Base-by-base conservation (phyloP, 306 rosid genomes). In the Rosa persica region DNA sequence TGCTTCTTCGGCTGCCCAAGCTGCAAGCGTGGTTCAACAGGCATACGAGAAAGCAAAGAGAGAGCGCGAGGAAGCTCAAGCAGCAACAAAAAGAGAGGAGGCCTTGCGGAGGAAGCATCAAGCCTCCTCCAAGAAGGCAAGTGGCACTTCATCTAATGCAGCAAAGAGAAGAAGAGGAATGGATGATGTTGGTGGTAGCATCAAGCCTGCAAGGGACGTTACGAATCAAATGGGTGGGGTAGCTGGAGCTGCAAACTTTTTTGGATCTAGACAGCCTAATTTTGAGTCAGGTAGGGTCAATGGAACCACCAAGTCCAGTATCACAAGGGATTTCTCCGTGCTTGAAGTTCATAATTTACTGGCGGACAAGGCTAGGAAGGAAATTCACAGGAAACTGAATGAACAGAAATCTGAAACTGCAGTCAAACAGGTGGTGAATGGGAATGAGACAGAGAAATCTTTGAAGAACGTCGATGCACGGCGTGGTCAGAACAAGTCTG, bases 11-110 rank as follows among this genome's bases (percentile, higher is more conserved):
- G 91, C 87, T 40, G 88, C 95, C 85, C 97, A 90, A 81, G 99
- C 99, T 73, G 97, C 98, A 73, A 91, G 38, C 66, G 87, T 91
- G 80, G 99, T 95, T 81, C 96, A 91, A 77, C 98, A 89, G 82
- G 97, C 98, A 20, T 93, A 93, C 72, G 92, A 91, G 85, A 92
- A 91, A 87, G 98, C 93, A 79, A 95, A 86, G 85, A 91, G 96
- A 83, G 94, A 89, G 48, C 98, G 99, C 0, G 98, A 88, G 88
- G 96, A 87, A 70, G 93, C 97, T 52, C 97, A 93, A 80, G 97
- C 92, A n/a, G 93, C 96, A 72, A 73, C 70, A 47, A 91, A 86
- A 82, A 86, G 82, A 78, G 89, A 85, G 76, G 89, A 90, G 23
- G 88, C 84, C 39, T 75, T 84, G 71, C 82, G 76, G 67, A 93